A percentile compares a stretch with the other conserved stretches of the same genome.
Conservation (phyloP, 495 filamentous ascomycete genomes). For the Cryomyces minteri region DNA sequence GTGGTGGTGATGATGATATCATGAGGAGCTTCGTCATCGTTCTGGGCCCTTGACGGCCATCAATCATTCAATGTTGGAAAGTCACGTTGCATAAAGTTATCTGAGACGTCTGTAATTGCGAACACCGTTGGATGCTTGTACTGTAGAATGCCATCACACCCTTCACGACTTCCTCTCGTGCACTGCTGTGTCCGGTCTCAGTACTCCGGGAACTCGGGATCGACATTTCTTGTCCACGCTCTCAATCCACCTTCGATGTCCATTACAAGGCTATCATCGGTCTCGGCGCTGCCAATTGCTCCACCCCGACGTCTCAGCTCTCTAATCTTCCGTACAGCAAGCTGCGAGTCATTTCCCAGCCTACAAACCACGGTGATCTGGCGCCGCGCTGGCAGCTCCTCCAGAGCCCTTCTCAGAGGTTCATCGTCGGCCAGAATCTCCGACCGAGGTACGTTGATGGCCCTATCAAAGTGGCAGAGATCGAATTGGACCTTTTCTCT, state of each 20-base stretch:
- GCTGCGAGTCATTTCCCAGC: constrained; percentile 77
- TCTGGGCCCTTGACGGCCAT: no score
- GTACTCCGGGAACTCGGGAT: constrained; percentile 50
- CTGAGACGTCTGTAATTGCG: no score
- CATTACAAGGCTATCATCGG: constrained; percentile 39
- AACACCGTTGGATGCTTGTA: no score
- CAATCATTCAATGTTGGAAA: no score
- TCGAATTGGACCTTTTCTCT: constrained; percentile 69
- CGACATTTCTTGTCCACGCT: constrained; percentile 70
- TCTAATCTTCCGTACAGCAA: constrained; percentile 52
- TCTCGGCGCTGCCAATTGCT: constrained; percentile 28
- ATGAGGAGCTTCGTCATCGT: no score
- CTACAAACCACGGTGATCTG: constrained; percentile 68
- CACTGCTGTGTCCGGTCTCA: constrained; percentile 10
- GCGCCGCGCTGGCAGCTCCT: constrained; percentile 5
- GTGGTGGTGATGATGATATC: no score
- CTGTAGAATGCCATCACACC: no score
- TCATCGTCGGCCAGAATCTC: constrained; percentile 17
- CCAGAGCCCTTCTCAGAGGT: constrained; percentile 4
- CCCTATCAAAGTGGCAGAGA: constrained; percentile 54
- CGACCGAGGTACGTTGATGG: constrained; percentile 62
- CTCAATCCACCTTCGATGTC: constrained; percentile 69
- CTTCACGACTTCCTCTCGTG: no score
- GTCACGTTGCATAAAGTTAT: no score
- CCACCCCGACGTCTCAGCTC: constrained; percentile 20